Evolutionary conservation across 2,329 filamentous ascomycete species (phyloP).

Genomic region (Scopulariopsis brevicaulis): DNA sequence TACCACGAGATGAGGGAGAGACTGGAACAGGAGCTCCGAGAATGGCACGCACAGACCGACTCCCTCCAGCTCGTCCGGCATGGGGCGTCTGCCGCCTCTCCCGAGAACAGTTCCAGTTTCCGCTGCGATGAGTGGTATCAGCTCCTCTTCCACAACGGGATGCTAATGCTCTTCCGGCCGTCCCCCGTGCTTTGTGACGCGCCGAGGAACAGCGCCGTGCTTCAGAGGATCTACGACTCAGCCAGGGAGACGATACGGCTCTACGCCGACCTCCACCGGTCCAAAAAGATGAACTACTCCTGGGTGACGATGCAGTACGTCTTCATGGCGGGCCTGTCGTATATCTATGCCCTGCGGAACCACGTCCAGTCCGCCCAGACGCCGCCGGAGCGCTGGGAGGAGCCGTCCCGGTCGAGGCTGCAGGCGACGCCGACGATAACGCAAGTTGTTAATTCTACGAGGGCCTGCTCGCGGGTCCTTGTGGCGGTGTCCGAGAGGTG

Average conservation of each 20-base stretch:
- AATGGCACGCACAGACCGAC: background rate
- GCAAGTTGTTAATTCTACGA: background rate
- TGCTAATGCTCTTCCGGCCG: background rate
- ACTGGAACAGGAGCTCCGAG: background rate
- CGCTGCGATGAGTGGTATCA: background rate
- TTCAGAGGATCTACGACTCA: background rate
- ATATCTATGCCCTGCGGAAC: background rate
- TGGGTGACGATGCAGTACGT: background rate
- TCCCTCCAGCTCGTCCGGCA: background rate
- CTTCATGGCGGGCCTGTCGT: background rate
- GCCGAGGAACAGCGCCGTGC: background rate
- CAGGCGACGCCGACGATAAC: background rate
- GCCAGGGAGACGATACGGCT: background rate
- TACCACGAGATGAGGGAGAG: background rate
- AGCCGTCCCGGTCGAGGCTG: background rate
- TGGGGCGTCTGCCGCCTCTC: background rate
- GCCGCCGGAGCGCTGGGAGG: background rate
- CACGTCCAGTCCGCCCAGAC: background rate
- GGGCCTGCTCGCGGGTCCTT: background rate
- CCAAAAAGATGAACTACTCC: background rate
- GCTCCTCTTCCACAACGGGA: background rate
- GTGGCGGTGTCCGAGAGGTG: background rate
- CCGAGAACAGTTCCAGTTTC: background rate
- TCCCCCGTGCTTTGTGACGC: background rate
- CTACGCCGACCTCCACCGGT: background rate